Percentiles rank a stretch among this genome's conserved stretches.
Conservation (phyloP, 306 rosid species). For the Vigna reflexopilosa region DNA sequence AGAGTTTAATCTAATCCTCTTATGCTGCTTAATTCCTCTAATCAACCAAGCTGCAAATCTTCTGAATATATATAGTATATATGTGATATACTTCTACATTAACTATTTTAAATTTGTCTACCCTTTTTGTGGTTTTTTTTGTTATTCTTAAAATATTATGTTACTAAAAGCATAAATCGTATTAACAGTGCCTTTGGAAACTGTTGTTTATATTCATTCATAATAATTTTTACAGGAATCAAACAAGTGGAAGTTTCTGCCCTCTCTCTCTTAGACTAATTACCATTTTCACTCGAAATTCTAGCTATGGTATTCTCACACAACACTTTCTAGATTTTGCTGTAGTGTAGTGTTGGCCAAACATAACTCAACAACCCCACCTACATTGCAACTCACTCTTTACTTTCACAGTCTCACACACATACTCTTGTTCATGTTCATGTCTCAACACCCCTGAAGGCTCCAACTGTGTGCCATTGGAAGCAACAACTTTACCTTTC, state of each 20-base stretch:
- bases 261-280: background rate
- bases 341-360: constrained; percentile 1
- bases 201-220: background rate
- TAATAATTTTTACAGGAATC: background rate
- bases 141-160: no score
- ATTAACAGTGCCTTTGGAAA: background rate
- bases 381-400: background rate
- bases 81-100: no score
- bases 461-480: background rate
- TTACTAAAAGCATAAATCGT: no score
- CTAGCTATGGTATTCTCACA: background rate
- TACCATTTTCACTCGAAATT: background rate
- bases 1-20: no score
- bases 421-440: background rate
- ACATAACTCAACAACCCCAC: constrained; percentile 24
- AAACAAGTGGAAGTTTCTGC: background rate
- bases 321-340: background rate
- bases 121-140: no score
- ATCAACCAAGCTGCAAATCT: no score
- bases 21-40: no score
- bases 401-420: background rate
- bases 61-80: no score
- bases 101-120: no score
- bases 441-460: background rate
- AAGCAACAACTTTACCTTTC: background rate